phyloP scores from a whole-genome alignment of 2,329 filamentous ascomycete genomes.

The Nigrograna mackinnonii region DNA sequence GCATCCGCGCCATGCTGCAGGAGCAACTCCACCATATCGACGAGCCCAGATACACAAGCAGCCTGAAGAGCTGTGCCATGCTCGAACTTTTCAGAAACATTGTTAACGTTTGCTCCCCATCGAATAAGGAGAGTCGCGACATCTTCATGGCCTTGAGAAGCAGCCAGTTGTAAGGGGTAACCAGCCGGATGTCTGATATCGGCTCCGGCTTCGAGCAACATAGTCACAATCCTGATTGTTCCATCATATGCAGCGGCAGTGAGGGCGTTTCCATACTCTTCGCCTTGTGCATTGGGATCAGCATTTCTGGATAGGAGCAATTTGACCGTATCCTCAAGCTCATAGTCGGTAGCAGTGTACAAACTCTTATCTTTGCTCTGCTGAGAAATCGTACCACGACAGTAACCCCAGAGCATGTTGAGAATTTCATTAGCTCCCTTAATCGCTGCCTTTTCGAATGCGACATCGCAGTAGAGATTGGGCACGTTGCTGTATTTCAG shows the following conservation, averaged over 20 bases:
- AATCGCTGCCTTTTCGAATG: slow-evolving; percentile 20
- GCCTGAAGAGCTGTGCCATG: slow-evolving; percentile 26
- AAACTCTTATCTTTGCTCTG: slow-evolving; percentile 18
- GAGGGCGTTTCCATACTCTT: slow-evolving; percentile 21
- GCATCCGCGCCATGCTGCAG: slow-evolving; percentile 19
- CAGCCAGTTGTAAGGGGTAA: background rate
- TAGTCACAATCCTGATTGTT: slow-evolving; percentile 18
- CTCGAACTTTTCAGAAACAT: slow-evolving; percentile 1
- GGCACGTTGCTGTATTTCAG: background rate
- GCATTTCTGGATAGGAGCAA: slow-evolving; percentile 22
- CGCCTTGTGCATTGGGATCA: slow-evolving; percentile 20
- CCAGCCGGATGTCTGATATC: slow-evolving; percentile 24
- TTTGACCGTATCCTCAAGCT: slow-evolving; percentile 20
- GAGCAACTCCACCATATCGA: slow-evolving; percentile 21
- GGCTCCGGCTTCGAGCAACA: slow-evolving; percentile 18
- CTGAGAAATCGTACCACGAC: slow-evolving; percentile 13
- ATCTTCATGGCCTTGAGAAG: background rate
- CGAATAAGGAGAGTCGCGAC: background rate
- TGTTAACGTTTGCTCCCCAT: background rate
- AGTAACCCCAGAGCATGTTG: slow-evolving; percentile 10
- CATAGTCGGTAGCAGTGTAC: slow-evolving; percentile 20
- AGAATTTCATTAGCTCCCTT: slow-evolving; percentile 21
- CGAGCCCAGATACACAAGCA: slow-evolving; percentile 17
- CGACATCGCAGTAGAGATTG: background rate
- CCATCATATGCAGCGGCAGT: slow-evolving; percentile 23